Base-by-base conservation (phyloP, 129 eudicot species). In the Saposhnikovia divaricata region DNA sequence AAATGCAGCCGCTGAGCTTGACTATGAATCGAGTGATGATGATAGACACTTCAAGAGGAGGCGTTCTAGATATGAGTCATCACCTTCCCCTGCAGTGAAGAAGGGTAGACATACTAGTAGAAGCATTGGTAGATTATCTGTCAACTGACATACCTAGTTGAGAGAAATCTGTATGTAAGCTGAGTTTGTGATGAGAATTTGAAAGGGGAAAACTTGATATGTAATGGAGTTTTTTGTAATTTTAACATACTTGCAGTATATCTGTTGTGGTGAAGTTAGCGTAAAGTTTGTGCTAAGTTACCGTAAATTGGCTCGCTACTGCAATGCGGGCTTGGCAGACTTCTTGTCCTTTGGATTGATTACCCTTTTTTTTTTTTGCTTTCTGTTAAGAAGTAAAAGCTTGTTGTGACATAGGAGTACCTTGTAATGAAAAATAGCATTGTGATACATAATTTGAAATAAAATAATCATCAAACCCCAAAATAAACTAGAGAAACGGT, bases 1-100 rank as follows among this genome's bases (percentile, higher is more conserved):
- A 68, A 68, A 1, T 31, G 73, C 73, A 68, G 42, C 73, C 31
- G 23, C 40, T 68, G 43, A 10, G 50, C 13, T 10, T 72, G 51
- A 72, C 15, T 83, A 89, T 39, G 96, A 89, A 65, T 90, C 97
- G 53, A 92, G 99, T 43, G 97, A 95, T 72, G 99, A 92, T 69
- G 98, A 94, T 15, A 25, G 97, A 72, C 99, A 95, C 82, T 95
- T 95, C 81, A 92, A 95, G 89, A 90, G 99, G 86, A 85, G 90
- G 87, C 93, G 93, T 46, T 88, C 93, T 16, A 92, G 92, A 79
- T 88, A 93, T 25, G 88, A 86, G 79, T 83, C 98, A 10, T 89
- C 98, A 21, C 97, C 95, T 4, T 93, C 86, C 9, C 80, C 85
- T 28, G 81, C 83, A 25, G 74, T 83, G 81, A 31, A 31, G 88